Evolutionary conservation across 2,329 filamentous ascomycete genomes (phyloP), one percentile per base, ranked within the genome.

Genomic region (Neonectria magnoliae): DNA sequence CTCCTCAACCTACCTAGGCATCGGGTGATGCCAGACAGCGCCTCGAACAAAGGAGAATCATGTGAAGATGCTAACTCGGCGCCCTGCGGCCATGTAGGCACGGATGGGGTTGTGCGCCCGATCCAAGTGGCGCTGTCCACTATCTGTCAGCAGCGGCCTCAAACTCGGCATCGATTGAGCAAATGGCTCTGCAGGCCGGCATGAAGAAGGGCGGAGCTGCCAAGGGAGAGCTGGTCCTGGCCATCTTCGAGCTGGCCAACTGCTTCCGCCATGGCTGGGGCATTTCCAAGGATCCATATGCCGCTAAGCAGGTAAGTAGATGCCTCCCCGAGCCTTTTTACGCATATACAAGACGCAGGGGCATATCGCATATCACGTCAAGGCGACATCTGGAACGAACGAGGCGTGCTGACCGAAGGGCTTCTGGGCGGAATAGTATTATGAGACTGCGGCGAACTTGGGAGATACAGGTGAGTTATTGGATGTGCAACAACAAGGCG

Each of bases 211-310:
- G 96, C 57, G 96, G 96, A 65, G 91, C 93, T 14, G 95, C 95
- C 48, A 99, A 98, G 81, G 96, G 96, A 64, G 96, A 99, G 84
- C 87, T 99, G 57, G 93, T 98, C 18, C 88, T 99, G 66, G 95
- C 96, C 65, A 98, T 99, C 69, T 98, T 96, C 75, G 96, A 99
- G 83, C 83, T 99, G 74, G 93, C 91, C 60, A 96, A 96, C 79
- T 95, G 89, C 81, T 98, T 98, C 84, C 90, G 96, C 66, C 89
- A 98, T 78, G 96, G 94, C 59, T 98, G 95, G 95, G 96, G 96
- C 53, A 91, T 97, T 54, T 85, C 88, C 67, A 92, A 92, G 76
- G 96, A 99, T 78, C 87, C 94, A 38, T 85, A 93, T 57, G 96
- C 96, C 51, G 96, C 96, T 54, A 90, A 90, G 78, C 87, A 90